These are phyloP conservation scores for Penicillium soppii DNA, from an alignment of 495 filamentous ascomycete species.

Conservation along the genomic window DNA sequence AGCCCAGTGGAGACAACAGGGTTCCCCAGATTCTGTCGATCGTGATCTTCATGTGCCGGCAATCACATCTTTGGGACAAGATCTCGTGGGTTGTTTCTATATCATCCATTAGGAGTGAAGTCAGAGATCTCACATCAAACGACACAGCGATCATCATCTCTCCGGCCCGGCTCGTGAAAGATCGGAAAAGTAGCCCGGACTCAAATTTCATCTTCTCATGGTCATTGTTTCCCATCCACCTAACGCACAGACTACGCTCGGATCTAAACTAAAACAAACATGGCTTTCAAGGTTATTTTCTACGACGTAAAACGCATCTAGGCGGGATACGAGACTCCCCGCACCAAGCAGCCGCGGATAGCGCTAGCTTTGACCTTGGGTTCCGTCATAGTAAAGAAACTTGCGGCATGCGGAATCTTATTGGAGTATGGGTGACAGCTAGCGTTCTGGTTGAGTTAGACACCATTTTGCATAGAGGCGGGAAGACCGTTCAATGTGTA, in stretches of 20 bases:
- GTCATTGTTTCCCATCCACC: not conserved
- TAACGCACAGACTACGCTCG: not conserved
- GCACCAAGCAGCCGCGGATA: not conserved
- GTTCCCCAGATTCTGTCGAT: slow-evolving; percentile 4
- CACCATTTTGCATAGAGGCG: too few species aligned
- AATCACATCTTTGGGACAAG: not conserved
- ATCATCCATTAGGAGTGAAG: too few species aligned
- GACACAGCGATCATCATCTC: not conserved
- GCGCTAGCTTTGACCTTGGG: not conserved
- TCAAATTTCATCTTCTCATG: not conserved
- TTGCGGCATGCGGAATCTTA: not conserved
- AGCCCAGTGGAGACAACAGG: not conserved
- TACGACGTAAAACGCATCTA: not conserved
- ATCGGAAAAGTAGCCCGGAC: not conserved
- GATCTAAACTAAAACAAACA: not conserved
- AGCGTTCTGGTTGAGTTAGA: too few species aligned
- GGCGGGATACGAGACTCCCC: not conserved
- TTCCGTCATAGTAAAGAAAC: not conserved
- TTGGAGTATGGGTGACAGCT: too few species aligned
- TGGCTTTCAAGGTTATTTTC: not conserved
- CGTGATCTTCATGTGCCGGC: slow-evolving; percentile 1
- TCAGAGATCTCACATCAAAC: not conserved
- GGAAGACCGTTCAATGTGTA: too few species aligned
- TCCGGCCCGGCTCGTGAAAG: not conserved
- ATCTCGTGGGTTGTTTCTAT: not conserved